phyloP scores from a whole-genome alignment of 2,329 filamentous ascomycete genomes.

The Penicillium oxalicum region DNA sequence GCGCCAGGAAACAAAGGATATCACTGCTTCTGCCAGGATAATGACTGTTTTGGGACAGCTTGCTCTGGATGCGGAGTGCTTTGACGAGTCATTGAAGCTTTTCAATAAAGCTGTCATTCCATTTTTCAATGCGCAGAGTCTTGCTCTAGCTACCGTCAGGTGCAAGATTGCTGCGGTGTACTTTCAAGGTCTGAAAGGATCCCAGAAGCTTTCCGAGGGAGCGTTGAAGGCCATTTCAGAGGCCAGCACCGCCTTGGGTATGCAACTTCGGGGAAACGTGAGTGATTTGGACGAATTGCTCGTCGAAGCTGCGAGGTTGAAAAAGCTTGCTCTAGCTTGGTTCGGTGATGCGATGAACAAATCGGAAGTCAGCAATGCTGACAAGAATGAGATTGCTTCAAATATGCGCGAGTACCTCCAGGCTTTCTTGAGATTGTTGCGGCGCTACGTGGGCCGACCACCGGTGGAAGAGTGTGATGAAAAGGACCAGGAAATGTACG shows the following conservation, averaged over 20 bases:
- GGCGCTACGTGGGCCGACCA: constrained; percentile 36
- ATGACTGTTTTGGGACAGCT: constrained; percentile 35
- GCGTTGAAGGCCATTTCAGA: constrained; percentile 26
- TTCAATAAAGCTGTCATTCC: constrained; percentile 29
- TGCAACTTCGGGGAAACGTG: constrained; percentile 35
- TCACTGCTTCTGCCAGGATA: constrained; percentile 28
- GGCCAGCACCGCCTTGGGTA: constrained; percentile 30
- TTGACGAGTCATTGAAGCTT: constrained; percentile 35
- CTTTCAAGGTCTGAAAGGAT: constrained; percentile 28
- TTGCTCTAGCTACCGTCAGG: constrained; percentile 32
- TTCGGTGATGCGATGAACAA: constrained; percentile 29
- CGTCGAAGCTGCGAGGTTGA: constrained; percentile 39
- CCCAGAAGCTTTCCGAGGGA: constrained; percentile 16
- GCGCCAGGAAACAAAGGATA: constrained; percentile 18
- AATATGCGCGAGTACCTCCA: constrained; percentile 34
- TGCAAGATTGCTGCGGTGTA: constrained; percentile 37
- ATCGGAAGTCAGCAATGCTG: constrained; percentile 7
- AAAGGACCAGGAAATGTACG: constrained; percentile 28
- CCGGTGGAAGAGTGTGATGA: constrained; percentile 23
- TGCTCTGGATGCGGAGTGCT: constrained; percentile 36
- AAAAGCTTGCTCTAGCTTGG: constrained; percentile 37
- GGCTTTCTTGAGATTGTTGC: constrained; percentile 36
- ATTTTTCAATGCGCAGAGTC: constrained; percentile 27
- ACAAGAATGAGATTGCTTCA: constrained; percentile 17
- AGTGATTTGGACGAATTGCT: constrained; percentile 41